Evolutionary conservation across 1,284 basidiomycete genomes (phyloP), one percentile per base, ranked within the genome.

Genomic region (Schizopora paradoxa): DNA sequence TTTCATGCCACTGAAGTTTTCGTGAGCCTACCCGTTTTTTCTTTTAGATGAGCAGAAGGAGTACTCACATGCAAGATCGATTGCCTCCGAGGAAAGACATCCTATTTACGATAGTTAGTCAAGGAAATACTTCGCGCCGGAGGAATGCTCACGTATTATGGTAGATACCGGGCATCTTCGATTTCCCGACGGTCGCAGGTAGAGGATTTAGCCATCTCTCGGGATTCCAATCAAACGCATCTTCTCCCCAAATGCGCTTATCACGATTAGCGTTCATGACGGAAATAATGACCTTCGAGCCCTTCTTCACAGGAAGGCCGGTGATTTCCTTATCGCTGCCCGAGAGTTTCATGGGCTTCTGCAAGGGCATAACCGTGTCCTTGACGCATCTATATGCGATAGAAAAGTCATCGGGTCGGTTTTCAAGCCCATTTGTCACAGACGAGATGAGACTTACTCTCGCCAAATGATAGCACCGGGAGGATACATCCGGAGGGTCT

Each of bases 401-500:
- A 3, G 18, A 21, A 25, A n/a, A 18, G 18, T 3, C 14, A 40
- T 14, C 19, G 14, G 22, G n/a, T 19, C 40, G 31, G 35, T 29
- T 36, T n/a, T n/a, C n/a, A n/a, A n/a, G n/a, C n/a, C n/a, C n/a
- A n/a, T n/a, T 43, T 37, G 19, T 19, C 45, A 43, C 3, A 37
- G 14, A 5, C 36, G 26, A 31, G 7, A 18, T 16, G 11, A n/a
- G 33, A 11, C 42, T 44, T 44, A 44, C 42, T 29, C 37, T 6
- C 42, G 36, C 7, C 13, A 16, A 18, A 37, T 18, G 7, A 44
- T 13, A 13, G 42, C 13, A 11, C 32, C 18, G 11, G 31, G 26
- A 3, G 25, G 40, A 10, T 18, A 23, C 19, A 34, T 21, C 7
- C 62, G 54, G 8, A 64, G 51, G 0, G 61, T 61, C 44, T 64